A percentile compares a stretch with the other conserved stretches of the same genome.
Conservation (phyloP, 2,329 filamentous ascomycete species). For the Phialophora expanda region DNA sequence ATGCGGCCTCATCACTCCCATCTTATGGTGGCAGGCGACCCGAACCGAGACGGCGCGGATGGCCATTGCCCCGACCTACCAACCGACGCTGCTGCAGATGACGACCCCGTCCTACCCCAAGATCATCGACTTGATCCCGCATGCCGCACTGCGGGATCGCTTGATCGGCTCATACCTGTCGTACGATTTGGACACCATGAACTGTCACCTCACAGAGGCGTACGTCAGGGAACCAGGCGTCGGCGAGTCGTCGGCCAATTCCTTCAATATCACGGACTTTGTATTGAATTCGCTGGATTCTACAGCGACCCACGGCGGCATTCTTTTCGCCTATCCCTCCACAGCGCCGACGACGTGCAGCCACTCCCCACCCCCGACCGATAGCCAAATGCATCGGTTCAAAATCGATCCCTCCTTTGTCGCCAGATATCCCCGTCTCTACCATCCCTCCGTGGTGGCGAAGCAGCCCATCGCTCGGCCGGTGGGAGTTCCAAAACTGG, state of each 20-base stretch:
- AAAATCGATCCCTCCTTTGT: not conserved
- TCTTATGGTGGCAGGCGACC: not conserved
- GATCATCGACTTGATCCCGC: not conserved
- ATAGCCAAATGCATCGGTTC: not conserved
- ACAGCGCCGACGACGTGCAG: not conserved
- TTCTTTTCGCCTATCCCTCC: not conserved
- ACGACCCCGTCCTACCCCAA: not conserved
- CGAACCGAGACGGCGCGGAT: not conserved
- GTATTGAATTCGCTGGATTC: not conserved
- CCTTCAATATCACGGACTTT: not conserved
- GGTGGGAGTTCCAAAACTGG: not conserved
- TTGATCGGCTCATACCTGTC: not conserved
- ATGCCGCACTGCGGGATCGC: not conserved
- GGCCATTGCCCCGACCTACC: not conserved
- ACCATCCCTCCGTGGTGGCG: not conserved
- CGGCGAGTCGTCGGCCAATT: not conserved
- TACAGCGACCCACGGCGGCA: not conserved
- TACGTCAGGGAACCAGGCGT: not conserved
- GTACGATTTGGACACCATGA: not conserved
- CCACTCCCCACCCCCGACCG: not conserved
- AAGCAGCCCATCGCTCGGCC: not conserved
- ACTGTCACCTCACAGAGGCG: not conserved
- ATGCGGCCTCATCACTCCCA: not conserved
- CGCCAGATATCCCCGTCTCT: not conserved
- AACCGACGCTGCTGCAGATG: not conserved